Evolutionary conservation across 2,329 filamentous ascomycete genomes (phyloP).

Genomic region (Pseudogymnoascus sp.): DNA sequence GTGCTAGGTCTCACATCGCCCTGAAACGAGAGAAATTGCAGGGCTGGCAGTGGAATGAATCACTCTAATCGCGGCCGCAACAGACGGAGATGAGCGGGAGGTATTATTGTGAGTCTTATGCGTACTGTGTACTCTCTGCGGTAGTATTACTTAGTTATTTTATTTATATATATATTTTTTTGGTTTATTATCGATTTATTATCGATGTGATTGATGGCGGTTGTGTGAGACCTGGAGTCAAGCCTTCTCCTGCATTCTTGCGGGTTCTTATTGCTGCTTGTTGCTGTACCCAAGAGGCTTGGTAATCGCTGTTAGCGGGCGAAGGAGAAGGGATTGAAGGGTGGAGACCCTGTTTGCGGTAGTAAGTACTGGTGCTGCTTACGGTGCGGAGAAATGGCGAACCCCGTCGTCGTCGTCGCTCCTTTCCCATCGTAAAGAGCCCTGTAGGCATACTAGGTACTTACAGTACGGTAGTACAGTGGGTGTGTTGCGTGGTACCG

Average conservation of each 20-base stretch:
- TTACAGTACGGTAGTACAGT: neutral
- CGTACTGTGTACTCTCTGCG: neutral
- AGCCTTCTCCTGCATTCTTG: conserved; percentile 1
- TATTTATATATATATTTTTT: too few relatives aligned
- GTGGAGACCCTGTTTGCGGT: conserved; percentile 5
- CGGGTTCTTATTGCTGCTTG: neutral
- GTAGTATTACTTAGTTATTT: too few relatives aligned
- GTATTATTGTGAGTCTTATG: neutral
- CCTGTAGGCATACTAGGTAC: neutral
- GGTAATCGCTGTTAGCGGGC: conserved; percentile 6
- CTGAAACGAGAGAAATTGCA: conserved; percentile 6
- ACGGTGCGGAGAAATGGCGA: neutral
- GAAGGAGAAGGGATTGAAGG: neutral
- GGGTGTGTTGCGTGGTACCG: neutral
- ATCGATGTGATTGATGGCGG: neutral
- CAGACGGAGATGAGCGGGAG: neutral
- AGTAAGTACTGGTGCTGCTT: neutral
- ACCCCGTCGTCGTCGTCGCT: neutral
- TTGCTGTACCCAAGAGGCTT: neutral
- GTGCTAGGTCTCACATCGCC: conserved; percentile 1
- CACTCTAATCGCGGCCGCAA: neutral
- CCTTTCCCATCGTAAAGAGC: neutral
- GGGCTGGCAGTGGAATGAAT: neutral
- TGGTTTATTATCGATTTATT: neutral
- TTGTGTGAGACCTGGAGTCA: neutral